Evolutionary conservation across 345 rosid genomes (phyloP).

Genomic region (Laguncularia racemosa): DNA sequence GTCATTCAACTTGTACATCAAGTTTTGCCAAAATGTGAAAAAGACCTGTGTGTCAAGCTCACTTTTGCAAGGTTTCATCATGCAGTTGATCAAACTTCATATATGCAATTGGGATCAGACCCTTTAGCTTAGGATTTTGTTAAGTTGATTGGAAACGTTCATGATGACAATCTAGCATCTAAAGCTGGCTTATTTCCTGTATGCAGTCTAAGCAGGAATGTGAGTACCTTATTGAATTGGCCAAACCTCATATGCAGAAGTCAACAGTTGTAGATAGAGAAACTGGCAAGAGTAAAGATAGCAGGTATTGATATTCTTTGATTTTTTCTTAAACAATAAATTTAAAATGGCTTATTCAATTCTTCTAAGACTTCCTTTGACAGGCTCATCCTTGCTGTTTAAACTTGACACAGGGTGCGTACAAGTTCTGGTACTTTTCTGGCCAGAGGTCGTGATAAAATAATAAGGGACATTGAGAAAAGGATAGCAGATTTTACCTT

Average conservation of each 20-base stretch:
- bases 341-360: conserved; percentile 4
- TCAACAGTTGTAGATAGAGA: conserved; percentile 76
- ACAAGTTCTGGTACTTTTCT: conserved; percentile 90
- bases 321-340: not conserved
- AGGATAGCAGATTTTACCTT: conserved; percentile 85
- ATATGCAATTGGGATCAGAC: no score
- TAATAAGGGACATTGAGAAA: conserved; percentile 65
- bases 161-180: not conserved
- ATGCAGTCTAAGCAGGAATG: conserved; percentile 75
- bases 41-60: no score
- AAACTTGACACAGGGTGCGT: conserved; percentile 49
- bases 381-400: not conserved
- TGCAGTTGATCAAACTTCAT: no score
- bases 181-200: conserved; percentile 7
- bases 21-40: no score
- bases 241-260: conserved; percentile 79
- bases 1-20: no score
- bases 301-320: conserved; percentile 39
- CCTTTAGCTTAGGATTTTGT: no score
- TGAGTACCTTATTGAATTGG: conserved; percentile 62
- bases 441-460: conserved; percentile 69
- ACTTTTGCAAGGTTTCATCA: no score
- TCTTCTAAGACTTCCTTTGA: not conserved
- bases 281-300: conserved; percentile 87
- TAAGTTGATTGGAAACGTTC: no score